A percentile compares a stretch with the other conserved stretches of the same genome.
Conservation (phyloP, 305 asterid genomes). For the Rubia peregrina region DNA sequence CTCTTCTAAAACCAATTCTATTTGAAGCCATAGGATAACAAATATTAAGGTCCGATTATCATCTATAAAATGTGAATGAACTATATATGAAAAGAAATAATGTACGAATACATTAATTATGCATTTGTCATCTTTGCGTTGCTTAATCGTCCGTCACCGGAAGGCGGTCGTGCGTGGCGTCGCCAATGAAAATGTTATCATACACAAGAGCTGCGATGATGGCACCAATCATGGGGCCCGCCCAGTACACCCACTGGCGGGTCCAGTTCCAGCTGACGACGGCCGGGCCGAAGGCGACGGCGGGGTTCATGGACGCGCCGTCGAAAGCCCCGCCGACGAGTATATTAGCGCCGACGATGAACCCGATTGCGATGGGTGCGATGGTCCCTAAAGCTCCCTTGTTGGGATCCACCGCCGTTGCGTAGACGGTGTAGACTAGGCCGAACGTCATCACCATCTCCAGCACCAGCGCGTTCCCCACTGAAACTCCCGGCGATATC, state of each 20-base stretch:
- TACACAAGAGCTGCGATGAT: slow-evolving; percentile 26
- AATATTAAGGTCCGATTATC: no score
- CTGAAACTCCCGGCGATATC: slow-evolving; percentile 20
- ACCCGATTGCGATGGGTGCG: slow-evolving; percentile 29
- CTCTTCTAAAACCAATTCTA: no score
- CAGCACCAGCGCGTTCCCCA: slow-evolving; percentile 20
- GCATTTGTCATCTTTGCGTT: neutral
- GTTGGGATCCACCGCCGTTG: slow-evolving; percentile 27
- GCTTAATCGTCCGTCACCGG: slow-evolving; percentile 21
- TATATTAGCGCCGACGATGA: slow-evolving; percentile 27
- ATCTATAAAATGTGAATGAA: no score
- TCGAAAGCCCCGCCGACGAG: slow-evolving; percentile 26
- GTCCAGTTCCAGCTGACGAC: slow-evolving; percentile 28
- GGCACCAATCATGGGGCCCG: slow-evolving; percentile 25
- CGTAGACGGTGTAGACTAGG: slow-evolving; percentile 23
- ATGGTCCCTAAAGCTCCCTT: slow-evolving; percentile 18
- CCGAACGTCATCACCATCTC: slow-evolving; percentile 31
- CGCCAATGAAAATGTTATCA: slow-evolving; percentile 22
- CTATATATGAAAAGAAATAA: no score
- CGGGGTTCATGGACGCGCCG: slow-evolving; percentile 29
- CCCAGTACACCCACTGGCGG: slow-evolving; percentile 29
- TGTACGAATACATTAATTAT: no score
- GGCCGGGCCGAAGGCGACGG: slow-evolving; percentile 26
- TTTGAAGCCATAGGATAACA: no score
- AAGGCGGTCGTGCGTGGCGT: slow-evolving; percentile 14